Base-by-base conservation (phyloP, 768 basidiomycete genomes). In the Dioszegia crocea region DNA sequence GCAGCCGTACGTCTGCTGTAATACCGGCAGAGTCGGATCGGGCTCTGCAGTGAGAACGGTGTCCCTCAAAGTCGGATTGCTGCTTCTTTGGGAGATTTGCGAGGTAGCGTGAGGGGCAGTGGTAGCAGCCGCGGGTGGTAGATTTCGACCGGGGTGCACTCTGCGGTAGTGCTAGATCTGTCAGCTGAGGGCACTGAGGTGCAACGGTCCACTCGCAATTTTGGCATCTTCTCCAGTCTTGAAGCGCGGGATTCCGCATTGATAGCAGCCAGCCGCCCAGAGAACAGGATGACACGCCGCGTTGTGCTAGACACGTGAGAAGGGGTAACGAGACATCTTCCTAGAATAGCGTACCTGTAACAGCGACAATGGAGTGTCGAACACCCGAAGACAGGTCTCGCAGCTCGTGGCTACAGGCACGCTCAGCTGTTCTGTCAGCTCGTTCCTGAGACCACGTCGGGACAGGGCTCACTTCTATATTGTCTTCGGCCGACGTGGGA, bases 1-100 rank as follows among this genome's bases (percentile, higher is more conserved):
- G 23, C 54, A 56, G 4, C 54, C 54, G 19, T 44, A 56, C 6
- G 54, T 56, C 40, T 33, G 11, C 33, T 56, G 54, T 3, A 56
- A 17, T 5, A 45, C 54, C 12, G 54, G 54, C 31, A 56, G 27
- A 36, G 40, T 45, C 6, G 11, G 40, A 43, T 56, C 54, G 17
- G 54, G 54, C 33, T 56, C 54, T 9, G 23, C 38, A 4, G 38
- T 40, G 10, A 53, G 3, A 3, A 53, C 19, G 10, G 33, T 53
- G 9, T 53, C 51, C 51, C 19, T 23, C 11, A 53, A 24, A 38
- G 51, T 53, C 36, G 36, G 51, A 23, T 53, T 53, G 51, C 8
- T 10, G 51, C 6, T 53, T n/a, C 26, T 19, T 19, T 24, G n/a
- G 3, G 36, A 24, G 6, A 14, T 14, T 14, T 33, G 33, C 33